Conservation (phyloP, 148 eudicot species). For the Silene latifolia region DNA sequence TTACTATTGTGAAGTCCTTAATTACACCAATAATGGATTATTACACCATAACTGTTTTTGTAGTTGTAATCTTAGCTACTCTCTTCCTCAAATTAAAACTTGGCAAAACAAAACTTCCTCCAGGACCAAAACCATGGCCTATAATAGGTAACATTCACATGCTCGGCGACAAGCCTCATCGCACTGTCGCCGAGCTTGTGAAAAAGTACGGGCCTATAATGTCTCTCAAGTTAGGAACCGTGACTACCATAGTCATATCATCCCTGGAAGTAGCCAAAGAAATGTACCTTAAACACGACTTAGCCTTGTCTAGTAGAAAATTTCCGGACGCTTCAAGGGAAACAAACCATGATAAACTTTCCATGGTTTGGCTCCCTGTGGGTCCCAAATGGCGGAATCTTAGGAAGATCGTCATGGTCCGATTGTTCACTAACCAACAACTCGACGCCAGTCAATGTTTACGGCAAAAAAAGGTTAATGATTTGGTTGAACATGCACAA, state of each 20-base stretch:
- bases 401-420: slow-evolving; percentile 20
- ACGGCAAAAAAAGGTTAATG: slow-evolving; percentile 22
- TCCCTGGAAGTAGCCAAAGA: slow-evolving; percentile 31
- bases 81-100: neutral
- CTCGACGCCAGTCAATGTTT: slow-evolving; percentile 23
- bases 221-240: slow-evolving; percentile 39
- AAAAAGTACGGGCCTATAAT: slow-evolving; percentile 40
- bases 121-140: slow-evolving; percentile 38
- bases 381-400: slow-evolving; percentile 27
- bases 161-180: slow-evolving; percentile 35
- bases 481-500: slow-evolving; percentile 14
- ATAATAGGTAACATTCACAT: slow-evolving; percentile 39
- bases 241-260: slow-evolving; percentile 33
- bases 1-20: too few relatives aligned
- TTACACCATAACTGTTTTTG: neutral
- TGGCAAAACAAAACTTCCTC: slow-evolving; percentile 25
- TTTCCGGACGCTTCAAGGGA: neutral
- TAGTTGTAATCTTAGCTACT: neutral
- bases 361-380: slow-evolving; percentile 28
- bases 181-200: slow-evolving; percentile 28
- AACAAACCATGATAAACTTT: slow-evolving; percentile 8
- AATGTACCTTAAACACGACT: slow-evolving; percentile 26
- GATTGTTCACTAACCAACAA: slow-evolving; percentile 20
- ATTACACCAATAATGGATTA: neutral
- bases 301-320: slow-evolving; percentile 19